Percentiles rank a stretch among this genome's conserved stretches.
Conservation (phyloP, 202 grass and related monocot genomes). For the Zizania palustris region DNA sequence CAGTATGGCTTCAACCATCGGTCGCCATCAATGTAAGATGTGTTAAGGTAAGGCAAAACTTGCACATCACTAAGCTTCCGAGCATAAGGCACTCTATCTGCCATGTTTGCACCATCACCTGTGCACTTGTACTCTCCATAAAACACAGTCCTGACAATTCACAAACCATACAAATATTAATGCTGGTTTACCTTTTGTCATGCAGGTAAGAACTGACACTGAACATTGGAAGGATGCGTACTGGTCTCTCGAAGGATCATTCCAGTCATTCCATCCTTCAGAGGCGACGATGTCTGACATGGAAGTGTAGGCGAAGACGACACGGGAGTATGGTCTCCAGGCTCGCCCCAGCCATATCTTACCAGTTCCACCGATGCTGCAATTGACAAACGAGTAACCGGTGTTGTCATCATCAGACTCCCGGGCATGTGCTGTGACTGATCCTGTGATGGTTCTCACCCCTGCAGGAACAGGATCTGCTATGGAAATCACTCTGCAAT, state of each 20-base stretch:
- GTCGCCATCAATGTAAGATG: slow-evolving; percentile 75
- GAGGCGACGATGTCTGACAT: slow-evolving; percentile 72
- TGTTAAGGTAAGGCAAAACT: slow-evolving; percentile 66
- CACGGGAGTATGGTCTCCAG: slow-evolving; percentile 72
- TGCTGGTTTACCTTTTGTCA: slow-evolving; percentile 12
- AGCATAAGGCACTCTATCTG: slow-evolving; percentile 61
- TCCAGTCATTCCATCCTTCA: slow-evolving; percentile 93
- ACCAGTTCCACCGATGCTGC: slow-evolving; percentile 76
- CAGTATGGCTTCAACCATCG: slow-evolving; percentile 73
- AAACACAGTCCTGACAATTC: slow-evolving; percentile 61
- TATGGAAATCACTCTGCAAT: slow-evolving; percentile 78
- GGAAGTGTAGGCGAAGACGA: slow-evolving; percentile 77
- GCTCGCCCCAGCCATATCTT: slow-evolving; percentile 79
- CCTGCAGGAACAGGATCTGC: slow-evolving; percentile 69
- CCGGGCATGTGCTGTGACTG: slow-evolving; percentile 63
- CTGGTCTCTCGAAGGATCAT: slow-evolving; percentile 78
- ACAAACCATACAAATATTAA: slow-evolving; percentile 15
- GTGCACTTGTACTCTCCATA: slow-evolving; percentile 85
- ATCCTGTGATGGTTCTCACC: slow-evolving; percentile 61
- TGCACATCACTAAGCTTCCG: slow-evolving; percentile 66
- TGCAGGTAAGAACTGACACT: slow-evolving; percentile 16
- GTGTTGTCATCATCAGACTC: slow-evolving; percentile 60
- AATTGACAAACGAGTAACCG: slow-evolving; percentile 73
- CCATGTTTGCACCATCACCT: slow-evolving; percentile 66
- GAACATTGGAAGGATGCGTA: slow-evolving; percentile 33